These are phyloP conservation scores for Schizophyllum amplum DNA, from an alignment of 1,284 basidiomycete genomes.

Conservation along the genomic window DNA sequence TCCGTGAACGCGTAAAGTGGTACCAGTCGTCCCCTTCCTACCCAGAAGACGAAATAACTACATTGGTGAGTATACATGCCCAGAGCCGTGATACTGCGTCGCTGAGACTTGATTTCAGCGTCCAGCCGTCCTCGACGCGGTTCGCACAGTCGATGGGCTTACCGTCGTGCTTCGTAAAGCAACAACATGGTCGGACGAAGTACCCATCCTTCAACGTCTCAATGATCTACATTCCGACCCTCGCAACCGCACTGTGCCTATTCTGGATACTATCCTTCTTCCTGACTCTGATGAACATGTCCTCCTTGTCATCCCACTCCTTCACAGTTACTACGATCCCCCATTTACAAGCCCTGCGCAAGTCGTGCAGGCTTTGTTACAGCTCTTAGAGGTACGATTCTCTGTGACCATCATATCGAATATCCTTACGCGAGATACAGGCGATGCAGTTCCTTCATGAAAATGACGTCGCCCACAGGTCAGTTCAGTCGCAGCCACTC, in stretches of 20 bases:
- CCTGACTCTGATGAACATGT: not conserved
- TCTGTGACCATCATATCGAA: not conserved
- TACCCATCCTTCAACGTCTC: not conserved
- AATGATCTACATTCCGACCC: not conserved
- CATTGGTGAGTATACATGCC: too few relatives aligned
- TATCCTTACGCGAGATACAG: not conserved
- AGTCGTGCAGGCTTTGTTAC: not conserved
- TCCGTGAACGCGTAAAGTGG: too few relatives aligned
- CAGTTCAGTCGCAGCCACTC: not conserved
- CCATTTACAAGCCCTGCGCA: not conserved
- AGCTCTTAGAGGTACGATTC: slow-evolving; percentile 1
- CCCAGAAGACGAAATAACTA: too few relatives aligned
- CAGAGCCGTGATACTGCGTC: too few relatives aligned
- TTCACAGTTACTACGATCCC: not conserved
- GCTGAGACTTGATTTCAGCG: too few relatives aligned
- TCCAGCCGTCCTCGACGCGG: too few relatives aligned
- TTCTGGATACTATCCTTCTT: slow-evolving; percentile 1
- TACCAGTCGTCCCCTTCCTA: too few relatives aligned
- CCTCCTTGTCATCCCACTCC: not conserved
- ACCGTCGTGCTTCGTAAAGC: too few relatives aligned
- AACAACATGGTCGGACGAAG: too few relatives aligned
- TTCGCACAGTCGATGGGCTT: too few relatives aligned
- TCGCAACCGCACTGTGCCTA: not conserved
- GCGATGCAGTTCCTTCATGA: not conserved
- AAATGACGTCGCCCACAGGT: not conserved